Conservation (phyloP, 768 basidiomycete genomes). For the Leccinum arenicola region DNA sequence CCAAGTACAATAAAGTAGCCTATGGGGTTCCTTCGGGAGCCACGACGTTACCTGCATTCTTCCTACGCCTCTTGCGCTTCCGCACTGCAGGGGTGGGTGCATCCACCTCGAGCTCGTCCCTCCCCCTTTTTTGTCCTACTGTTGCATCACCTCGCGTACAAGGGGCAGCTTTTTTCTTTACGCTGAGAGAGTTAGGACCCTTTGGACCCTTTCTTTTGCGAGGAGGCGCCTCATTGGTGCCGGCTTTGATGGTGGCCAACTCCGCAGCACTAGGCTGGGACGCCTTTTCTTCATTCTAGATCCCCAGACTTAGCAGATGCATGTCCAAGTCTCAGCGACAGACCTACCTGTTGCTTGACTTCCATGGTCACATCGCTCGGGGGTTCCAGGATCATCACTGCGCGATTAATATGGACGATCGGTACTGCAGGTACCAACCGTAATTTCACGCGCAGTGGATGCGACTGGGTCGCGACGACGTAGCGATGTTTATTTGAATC, state of each 20-base stretch:
- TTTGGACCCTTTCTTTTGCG: conserved; percentile 72
- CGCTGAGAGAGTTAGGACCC: conserved; percentile 87
- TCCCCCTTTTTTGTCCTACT: conserved; percentile 22
- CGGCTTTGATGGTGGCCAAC: conserved; percentile 38
- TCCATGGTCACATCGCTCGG: conserved; percentile 75
- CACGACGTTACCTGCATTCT: not conserved
- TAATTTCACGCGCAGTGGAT: conserved; percentile 63
- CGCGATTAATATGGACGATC: conserved; percentile 85
- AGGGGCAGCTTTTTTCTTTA: conserved; percentile 76
- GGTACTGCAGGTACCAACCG: conserved; percentile 82
- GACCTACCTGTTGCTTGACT: conserved; percentile 59
- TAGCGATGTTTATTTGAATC: conserved; percentile 90
- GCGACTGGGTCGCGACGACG: conserved; percentile 81
- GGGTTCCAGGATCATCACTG: conserved; percentile 91
- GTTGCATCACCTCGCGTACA: not conserved
- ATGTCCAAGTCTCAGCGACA: not conserved
- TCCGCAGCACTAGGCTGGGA: conserved; percentile 54
- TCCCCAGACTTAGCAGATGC: not conserved
- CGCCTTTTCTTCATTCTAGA: conserved; percentile 62
- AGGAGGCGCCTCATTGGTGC: conserved; percentile 33
- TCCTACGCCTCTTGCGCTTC: conserved; percentile 28
- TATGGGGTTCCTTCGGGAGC: not conserved
- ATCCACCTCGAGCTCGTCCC: not conserved
- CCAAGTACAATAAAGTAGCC: not conserved
- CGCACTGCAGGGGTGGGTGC: not conserved